Percentiles rank a stretch among this genome's conserved stretches.
Conservation (phyloP, 805 yeast species). For the Teunomyces funiuensis region DNA sequence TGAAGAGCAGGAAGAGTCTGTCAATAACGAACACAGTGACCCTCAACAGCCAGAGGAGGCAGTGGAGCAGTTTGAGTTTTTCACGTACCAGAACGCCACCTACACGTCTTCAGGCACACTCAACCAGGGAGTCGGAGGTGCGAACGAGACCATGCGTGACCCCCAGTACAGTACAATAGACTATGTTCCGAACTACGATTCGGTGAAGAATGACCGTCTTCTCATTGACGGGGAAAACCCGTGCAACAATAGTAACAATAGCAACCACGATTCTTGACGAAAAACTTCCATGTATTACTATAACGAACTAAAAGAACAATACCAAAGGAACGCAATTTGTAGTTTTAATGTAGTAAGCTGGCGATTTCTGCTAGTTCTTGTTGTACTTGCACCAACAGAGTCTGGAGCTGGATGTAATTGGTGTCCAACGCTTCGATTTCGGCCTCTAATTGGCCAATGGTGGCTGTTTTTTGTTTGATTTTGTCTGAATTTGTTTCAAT, state of each 20-base stretch:
- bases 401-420: slow-evolving; percentile 9
- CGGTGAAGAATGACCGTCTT: slow-evolving; percentile 26
- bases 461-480: slow-evolving; percentile 5
- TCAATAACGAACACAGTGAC: neutral
- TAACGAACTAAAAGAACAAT: slow-evolving; percentile 1
- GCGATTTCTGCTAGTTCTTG: neutral
- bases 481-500: slow-evolving; percentile 7
- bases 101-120: slow-evolving; percentile 7
- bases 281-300: neutral
- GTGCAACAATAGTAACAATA: too few relatives aligned
- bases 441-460: slow-evolving; percentile 5
- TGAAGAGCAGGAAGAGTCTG: slow-evolving; percentile 8
- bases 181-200: slow-evolving; percentile 35
- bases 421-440: slow-evolving; percentile 14
- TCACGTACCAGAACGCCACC: slow-evolving; percentile 9
- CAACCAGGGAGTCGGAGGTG: slow-evolving; percentile 1
- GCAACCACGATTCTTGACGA: neutral
- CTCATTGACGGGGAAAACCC: slow-evolving; percentile 6
- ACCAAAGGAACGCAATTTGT: too few relatives aligned
- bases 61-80: slow-evolving; percentile 11
- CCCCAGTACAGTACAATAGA: slow-evolving; percentile 25
- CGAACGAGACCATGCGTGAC: neutral
- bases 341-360: neutral
- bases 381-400: neutral
- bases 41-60: neutral